phyloP scores from a whole-genome alignment of 2,329 filamentous ascomycete genomes.

The Aspergillus terreus region DNA sequence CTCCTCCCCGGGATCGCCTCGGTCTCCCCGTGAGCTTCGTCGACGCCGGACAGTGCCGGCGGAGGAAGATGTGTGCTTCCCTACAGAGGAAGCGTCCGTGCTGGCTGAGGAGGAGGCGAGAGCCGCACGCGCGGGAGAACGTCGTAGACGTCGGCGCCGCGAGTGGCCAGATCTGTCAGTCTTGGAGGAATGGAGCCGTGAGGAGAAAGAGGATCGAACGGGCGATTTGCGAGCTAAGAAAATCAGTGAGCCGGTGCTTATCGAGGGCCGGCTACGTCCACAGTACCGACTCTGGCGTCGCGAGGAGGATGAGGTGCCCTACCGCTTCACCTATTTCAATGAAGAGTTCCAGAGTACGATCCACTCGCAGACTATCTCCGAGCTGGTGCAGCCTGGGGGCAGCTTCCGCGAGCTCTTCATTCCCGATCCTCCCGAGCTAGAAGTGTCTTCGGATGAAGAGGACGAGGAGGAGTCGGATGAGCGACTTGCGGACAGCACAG shows the following conservation, averaged over 20 bases:
- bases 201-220: constrained; percentile 84
- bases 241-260: constrained; percentile 87
- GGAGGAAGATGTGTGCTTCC: constrained; percentile 90
- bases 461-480: constrained; percentile 50
- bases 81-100: constrained; percentile 73
- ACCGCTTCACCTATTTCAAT: constrained; percentile 98
- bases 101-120: constrained; percentile 68
- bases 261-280: constrained; percentile 83
- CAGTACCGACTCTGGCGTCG: constrained; percentile 78
- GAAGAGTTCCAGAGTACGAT: constrained; percentile 95
- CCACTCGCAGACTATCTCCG: constrained; percentile 91
- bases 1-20: constrained; percentile 39
- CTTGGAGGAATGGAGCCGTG: constrained; percentile 82
- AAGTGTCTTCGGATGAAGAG: constrained; percentile 69
- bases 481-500: constrained; percentile 19
- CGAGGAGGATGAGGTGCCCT: constrained; percentile 83
- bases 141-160: constrained; percentile 58
- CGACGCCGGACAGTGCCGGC: constrained; percentile 61
- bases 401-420: constrained; percentile 86
- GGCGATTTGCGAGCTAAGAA: constrained; percentile 83
- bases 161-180: constrained; percentile 84
- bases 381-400: constrained; percentile 79
- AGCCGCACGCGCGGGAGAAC: constrained; percentile 44
- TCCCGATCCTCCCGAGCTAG: constrained; percentile 74
- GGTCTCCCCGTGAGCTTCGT: constrained; percentile 33